These are phyloP conservation scores for Fusarium acutatum DNA, from an alignment of 2,329 filamentous ascomycete species.

Conservation along the genomic window DNA sequence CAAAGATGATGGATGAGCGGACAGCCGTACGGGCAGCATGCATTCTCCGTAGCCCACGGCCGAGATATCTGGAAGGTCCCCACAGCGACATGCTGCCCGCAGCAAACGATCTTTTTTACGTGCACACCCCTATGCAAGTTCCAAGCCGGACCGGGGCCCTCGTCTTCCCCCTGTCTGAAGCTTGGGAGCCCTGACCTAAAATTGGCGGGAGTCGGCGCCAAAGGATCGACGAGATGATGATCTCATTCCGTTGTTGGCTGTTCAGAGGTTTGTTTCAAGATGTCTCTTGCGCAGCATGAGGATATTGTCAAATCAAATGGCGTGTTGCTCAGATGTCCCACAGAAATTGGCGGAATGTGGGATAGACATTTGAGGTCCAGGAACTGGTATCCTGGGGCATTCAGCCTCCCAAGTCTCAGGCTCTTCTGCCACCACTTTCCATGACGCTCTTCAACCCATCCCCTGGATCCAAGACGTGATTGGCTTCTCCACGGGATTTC, in stretches of 20 bases:
- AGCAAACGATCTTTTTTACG: constrained; percentile 18
- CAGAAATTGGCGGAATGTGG: constrained; percentile 32
- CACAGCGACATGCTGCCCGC: constrained; percentile 27
- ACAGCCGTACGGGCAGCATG: constrained; percentile 25
- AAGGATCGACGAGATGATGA: constrained; percentile 43
- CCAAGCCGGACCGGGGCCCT: constrained; percentile 11
- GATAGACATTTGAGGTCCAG: constrained; percentile 14
- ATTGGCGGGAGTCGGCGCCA: constrained; percentile 42
- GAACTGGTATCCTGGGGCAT: constrained; percentile 24
- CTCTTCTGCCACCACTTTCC: constrained; percentile 9
- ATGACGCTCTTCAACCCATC: constrained; percentile 39
- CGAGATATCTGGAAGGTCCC: constrained; percentile 37
- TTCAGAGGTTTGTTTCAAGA: constrained; percentile 44
- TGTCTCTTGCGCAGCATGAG: constrained; percentile 23
- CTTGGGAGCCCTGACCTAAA: constrained; percentile 36
- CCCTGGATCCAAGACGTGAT: constrained; percentile 29
- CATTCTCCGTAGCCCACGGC: constrained; percentile 36
- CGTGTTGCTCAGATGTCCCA: constrained; percentile 15
- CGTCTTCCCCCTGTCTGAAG: constrained; percentile 22
- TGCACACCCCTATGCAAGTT: constrained; percentile 28
- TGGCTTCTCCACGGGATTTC: constrained; percentile 36
- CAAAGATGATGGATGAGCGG: constrained; percentile 20
- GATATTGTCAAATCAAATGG: constrained; percentile 33
- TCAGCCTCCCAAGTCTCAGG: constrained; percentile 26
- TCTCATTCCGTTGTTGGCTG: constrained; percentile 42